A percentile compares a stretch with the other conserved stretches of the same genome.
phyloP scores from a whole-genome alignment of 441 rosid species.

The Erodium trifolium region DNA sequence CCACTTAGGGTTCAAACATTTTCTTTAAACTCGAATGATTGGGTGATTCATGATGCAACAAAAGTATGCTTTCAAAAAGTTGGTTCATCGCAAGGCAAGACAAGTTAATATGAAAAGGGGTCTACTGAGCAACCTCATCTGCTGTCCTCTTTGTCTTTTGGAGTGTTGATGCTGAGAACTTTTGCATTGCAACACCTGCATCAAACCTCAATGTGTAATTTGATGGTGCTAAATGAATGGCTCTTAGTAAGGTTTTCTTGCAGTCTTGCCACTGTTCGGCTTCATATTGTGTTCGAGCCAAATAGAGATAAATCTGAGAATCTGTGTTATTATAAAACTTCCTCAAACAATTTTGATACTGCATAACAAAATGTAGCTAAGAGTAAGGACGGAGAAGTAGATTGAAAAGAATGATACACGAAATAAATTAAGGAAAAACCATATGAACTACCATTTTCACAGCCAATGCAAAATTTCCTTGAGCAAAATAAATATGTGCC shows the following conservation, averaged over 20 bases:
- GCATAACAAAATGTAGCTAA: slow-evolving; percentile 27
- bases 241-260: slow-evolving; percentile 89
- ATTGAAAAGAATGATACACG: not conserved
- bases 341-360: slow-evolving; percentile 99
- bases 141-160: slow-evolving; percentile 91
- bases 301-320: slow-evolving; percentile 85
- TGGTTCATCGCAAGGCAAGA: not conserved
- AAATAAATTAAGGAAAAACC: slow-evolving; percentile 2
- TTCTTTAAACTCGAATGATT: not conserved
- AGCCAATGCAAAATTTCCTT: slow-evolving; percentile 91
- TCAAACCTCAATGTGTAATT: slow-evolving; percentile 92
- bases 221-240: slow-evolving; percentile 93
- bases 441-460: slow-evolving; percentile 77
- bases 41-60: not conserved
- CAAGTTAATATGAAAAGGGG: slow-evolving; percentile 13
- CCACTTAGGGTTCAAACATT: not conserved
- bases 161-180: slow-evolving; percentile 90
- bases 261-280: slow-evolving; percentile 99
- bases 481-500: slow-evolving; percentile 97
- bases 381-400: slow-evolving; percentile 9
- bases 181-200: slow-evolving; percentile 99
- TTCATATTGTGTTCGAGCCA: slow-evolving; percentile 97
- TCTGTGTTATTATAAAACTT: slow-evolving; percentile 86
- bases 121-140: slow-evolving; percentile 60
- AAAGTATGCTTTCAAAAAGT: not conserved